Evolutionary conservation across 2,329 filamentous ascomycete genomes (phyloP).

Genomic region (Claviceps spartinae): DNA sequence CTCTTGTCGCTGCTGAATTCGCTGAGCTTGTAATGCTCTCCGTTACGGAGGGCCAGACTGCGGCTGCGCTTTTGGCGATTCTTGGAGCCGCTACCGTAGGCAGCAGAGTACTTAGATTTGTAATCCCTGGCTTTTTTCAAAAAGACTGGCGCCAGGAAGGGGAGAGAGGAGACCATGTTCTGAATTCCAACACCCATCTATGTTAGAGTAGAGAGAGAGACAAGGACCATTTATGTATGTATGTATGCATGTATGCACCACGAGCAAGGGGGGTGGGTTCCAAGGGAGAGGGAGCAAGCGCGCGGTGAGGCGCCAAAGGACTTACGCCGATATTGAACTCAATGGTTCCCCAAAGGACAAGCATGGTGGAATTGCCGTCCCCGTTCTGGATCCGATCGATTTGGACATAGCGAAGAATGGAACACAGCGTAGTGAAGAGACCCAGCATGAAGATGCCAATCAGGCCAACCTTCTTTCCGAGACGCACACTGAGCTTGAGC

Average conservation of each 20-base stretch:
- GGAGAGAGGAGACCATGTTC: slow-evolving; percentile 34
- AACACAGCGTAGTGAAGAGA: slow-evolving; percentile 41
- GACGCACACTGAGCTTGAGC: slow-evolving; percentile 32
- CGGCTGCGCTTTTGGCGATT: slow-evolving; percentile 10
- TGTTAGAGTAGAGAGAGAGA: not conserved
- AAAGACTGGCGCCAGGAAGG: slow-evolving; percentile 30
- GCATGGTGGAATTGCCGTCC: slow-evolving; percentile 41
- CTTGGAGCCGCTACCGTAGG: slow-evolving; percentile 11
- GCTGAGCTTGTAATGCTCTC: slow-evolving; percentile 25
- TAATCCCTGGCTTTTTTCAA: slow-evolving; percentile 29
- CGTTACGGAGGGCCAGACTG: slow-evolving; percentile 12
- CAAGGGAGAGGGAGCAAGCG: not conserved
- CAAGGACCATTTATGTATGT: no score
- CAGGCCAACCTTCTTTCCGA: slow-evolving; percentile 34
- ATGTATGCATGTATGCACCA: no score
- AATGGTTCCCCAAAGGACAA: slow-evolving; percentile 42
- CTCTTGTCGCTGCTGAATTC: slow-evolving; percentile 21
- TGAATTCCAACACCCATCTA: slow-evolving; percentile 8
- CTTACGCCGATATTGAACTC: slow-evolving; percentile 44
- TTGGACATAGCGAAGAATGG: slow-evolving; percentile 36
- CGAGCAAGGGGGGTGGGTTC: no score
- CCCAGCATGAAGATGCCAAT: slow-evolving; percentile 38
- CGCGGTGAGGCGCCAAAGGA: not conserved
- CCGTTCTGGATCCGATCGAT: slow-evolving; percentile 35
- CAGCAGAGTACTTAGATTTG: slow-evolving; percentile 21